Percentiles rank a stretch among this genome's conserved stretches.
These are phyloP conservation scores for Flaveria sonorensis DNA, from an alignment of 129 eudicot species.

Conservation along the genomic window DNA sequence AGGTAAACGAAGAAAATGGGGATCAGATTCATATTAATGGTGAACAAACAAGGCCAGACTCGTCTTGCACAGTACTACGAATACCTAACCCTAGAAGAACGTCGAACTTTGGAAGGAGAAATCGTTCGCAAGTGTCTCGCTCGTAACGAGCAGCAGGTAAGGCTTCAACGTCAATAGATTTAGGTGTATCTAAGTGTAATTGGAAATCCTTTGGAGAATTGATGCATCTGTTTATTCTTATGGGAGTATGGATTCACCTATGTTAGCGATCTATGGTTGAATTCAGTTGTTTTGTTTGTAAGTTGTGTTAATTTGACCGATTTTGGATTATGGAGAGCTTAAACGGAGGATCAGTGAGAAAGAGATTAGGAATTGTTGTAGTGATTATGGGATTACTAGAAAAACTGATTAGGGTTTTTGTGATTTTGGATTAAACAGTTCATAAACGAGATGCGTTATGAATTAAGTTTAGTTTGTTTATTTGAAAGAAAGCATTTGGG, in stretches of 20 bases:
- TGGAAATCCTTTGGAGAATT: background rate
- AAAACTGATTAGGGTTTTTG: background rate
- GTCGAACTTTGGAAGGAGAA: conserved; percentile 94
- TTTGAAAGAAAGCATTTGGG: background rate
- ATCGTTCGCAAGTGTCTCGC: conserved; percentile 99
- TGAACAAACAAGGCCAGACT: conserved; percentile 98
- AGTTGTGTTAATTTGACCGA: background rate
- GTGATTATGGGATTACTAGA: background rate
- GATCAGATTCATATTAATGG: conserved; percentile 94
- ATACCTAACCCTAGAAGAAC: conserved; percentile 83
- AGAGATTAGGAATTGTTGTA: background rate
- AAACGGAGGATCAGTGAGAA: background rate
- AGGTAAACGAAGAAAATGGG: conserved; percentile 44
- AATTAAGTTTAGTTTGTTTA: background rate
- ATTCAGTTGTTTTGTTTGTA: background rate
- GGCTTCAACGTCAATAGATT: background rate
- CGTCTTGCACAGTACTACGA: conserved; percentile 96
- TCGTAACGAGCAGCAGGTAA: conserved; percentile 91
- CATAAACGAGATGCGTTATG: background rate
- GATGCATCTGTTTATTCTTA: background rate
- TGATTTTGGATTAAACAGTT: background rate
- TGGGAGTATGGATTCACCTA: background rate
- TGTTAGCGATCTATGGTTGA: background rate
- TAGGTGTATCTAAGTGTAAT: background rate
- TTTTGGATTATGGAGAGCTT: background rate